Base-by-base conservation (phyloP, 2,329 filamentous ascomycete species). In the Alternaria arborescens region DNA sequence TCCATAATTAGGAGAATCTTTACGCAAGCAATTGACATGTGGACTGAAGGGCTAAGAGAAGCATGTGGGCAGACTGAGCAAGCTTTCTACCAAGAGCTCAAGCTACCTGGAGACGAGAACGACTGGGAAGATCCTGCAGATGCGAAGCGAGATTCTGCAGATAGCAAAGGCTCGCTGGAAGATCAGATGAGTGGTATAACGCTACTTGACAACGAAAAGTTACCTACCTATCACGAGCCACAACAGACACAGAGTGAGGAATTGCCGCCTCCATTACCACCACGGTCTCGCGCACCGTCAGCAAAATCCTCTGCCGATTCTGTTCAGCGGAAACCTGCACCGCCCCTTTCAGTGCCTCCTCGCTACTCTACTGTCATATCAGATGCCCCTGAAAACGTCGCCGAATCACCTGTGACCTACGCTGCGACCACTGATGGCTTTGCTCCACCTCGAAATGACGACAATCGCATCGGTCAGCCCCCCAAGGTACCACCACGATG, bases 121-220 rank as follows among this genome's bases (percentile, higher is more conserved):
- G 81, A 84, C 6, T 84, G 83, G 72, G 83, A 85, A 50, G 83
- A 85, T 66, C 82, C 82, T 4, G 68, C 82, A 1, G 78, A 82
- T 51, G 64, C 66, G 40, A 72, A 61, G 44, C 68, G 58, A 52
- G 58, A 54, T 38, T 68, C 68, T 22, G 66, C 68, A 14, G 70
- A 76, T 14, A 67, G 68, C 38, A 65, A 65, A 40, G 65, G 58
- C 14, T 71, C 67, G 6, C 59, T 71, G 46, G 75, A 79, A 24
- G 78, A 81, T 53, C 81, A 80, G 58, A 71, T 69, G 50, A 71
- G 79, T 41, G 78, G 80, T 36, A 83, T 83, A 40, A 73, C 78
- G 6, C 71, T 83, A 42, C 71, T 79, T 53, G 82, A 83, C 52
- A 78, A 79, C 46, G 81, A 82, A 32, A 71, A 69, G 38, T 32